A percentile compares a stretch with the other conserved stretches of the same genome.
Conservation (phyloP, 148 eudicot species). For the Linanthus parryae region DNA sequence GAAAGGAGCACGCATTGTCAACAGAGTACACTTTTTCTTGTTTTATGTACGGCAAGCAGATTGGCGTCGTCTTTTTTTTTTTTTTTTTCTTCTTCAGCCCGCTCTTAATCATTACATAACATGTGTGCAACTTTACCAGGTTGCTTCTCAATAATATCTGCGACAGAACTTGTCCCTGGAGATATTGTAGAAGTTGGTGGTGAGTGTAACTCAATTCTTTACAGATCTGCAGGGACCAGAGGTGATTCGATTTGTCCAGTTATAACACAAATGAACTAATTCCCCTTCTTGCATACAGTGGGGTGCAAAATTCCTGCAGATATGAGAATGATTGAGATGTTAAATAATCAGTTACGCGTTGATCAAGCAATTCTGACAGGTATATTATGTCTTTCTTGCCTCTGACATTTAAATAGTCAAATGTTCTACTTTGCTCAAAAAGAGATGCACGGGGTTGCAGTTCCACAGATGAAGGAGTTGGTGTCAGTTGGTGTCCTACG, state of each 20-base stretch:
- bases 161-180: conserved; percentile 92
- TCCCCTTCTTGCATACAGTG: conserved; percentile 29
- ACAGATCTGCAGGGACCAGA: conserved; percentile 1
- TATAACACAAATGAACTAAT: background rate
- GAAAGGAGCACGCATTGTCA: too few species aligned
- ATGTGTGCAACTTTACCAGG: conserved; percentile 63
- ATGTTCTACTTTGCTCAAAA: too few species aligned
- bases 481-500: too few species aligned
- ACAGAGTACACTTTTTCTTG: too few species aligned
- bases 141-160: conserved; percentile 90
- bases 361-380: conserved; percentile 99
- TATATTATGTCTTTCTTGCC: conserved; percentile 12
- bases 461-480: too few species aligned
- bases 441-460: too few species aligned
- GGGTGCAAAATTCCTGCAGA: conserved; percentile 99
- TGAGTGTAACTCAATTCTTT: conserved; percentile 21
- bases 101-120: too few species aligned
- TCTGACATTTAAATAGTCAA: too few species aligned
- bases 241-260: background rate
- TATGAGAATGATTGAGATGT: conserved; percentile 89
- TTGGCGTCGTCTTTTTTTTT: too few species aligned
- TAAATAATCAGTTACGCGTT: conserved; percentile 87
- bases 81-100: too few species aligned
- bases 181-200: conserved; percentile 98
- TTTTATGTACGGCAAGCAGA: too few species aligned